Base-by-base conservation (phyloP, 176 grass and related monocot genomes). In the barley (Hordeum vulgare) region DNA sequence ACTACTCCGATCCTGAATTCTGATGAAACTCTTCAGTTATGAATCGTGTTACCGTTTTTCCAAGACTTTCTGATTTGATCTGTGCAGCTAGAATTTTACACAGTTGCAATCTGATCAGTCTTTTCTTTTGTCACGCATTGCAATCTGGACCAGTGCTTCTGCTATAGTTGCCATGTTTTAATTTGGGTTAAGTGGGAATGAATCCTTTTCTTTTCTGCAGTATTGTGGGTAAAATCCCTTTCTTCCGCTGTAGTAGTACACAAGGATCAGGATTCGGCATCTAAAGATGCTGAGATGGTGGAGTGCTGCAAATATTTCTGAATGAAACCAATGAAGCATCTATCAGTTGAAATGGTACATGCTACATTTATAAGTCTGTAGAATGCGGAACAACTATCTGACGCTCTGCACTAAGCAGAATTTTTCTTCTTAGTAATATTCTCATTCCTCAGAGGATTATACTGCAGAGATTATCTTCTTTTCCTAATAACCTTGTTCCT, bases 401-500 rank as follows among this genome's bases (percentile, higher is more conserved):
- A 44, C 8, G 42, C 62, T 72, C 21, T 67, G 78, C 35, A 57
- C 69, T 85, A 71, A 83, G 26, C 72, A 71, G 27, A 29, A 18
- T 12, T 29, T 78, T 45, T 35, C 39, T 41, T 66, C 39, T 64
- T 81, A 70, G 80, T 33, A 78, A 88, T 61, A 56, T 37, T 24
- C 51, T 74, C 54, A 66, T 78, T 72, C 83, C 15, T 20, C 33
- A 51, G 39, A 88, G 29, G 83, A 82, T 75, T 88, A 54, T 80
- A 86, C 79, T 80, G n/a, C 41, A 81, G 28, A 31, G 31, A 65
- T 66, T 66, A 66, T 34, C 1, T 33, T 66, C 15, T 66, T 29
- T 66, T 18, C 28, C 15, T 33, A 29, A 63, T 21, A 8, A 29
- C 27, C 61, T 64, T 64, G 27, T 31, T 8, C 61, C 61, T 64